Percentiles rank a stretch among this genome's conserved stretches.
Conservation (phyloP, 2,329 filamentous ascomycete species). For the Fusarium coffeatum region DNA sequence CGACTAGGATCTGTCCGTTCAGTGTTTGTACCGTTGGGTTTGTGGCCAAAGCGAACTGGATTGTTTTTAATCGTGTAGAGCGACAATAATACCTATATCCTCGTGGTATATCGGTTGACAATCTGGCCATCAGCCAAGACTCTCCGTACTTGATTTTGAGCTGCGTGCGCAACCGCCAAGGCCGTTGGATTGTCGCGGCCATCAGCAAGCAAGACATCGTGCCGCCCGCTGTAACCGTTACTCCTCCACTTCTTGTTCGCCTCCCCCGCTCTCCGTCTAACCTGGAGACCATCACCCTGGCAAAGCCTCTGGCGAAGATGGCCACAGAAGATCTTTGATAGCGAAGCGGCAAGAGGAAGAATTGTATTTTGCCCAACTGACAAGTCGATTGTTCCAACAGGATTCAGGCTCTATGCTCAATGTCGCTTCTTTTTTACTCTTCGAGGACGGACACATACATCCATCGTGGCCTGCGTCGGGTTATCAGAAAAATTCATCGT, state of each 20-base stretch:
- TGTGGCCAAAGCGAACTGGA: not conserved
- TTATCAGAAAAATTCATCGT: not conserved
- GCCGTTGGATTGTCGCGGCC: conserved; percentile 31
- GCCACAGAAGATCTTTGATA: conserved; percentile 11
- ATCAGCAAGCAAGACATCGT: conserved; percentile 44
- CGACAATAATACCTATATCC: not conserved
- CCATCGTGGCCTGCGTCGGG: conserved; percentile 12
- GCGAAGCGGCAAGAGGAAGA: not conserved
- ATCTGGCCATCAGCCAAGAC: conserved; percentile 7
- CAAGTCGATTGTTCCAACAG: conserved; percentile 17
- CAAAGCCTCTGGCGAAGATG: conserved; percentile 6
- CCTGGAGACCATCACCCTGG: conserved; percentile 26
- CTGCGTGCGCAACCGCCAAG: conserved; percentile 20
- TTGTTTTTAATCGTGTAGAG: not conserved
- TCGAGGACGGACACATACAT: conserved; percentile 25
- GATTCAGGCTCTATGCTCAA: conserved; percentile 2
- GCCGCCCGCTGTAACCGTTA: conserved; percentile 43
- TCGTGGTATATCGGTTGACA: not conserved
- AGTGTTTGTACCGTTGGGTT: not conserved
- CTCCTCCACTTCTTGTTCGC: conserved; percentile 42
- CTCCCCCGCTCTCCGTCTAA: conserved; percentile 39
- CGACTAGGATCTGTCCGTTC: conserved; percentile 14
- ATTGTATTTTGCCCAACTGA: not conserved
- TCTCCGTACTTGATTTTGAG: conserved; percentile 14
- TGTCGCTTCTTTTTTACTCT: conserved; percentile 8